Evolutionary conservation across 1,139 yeast species (phyloP).

Genomic region (Nakaseomyces kungkrabaensis): DNA sequence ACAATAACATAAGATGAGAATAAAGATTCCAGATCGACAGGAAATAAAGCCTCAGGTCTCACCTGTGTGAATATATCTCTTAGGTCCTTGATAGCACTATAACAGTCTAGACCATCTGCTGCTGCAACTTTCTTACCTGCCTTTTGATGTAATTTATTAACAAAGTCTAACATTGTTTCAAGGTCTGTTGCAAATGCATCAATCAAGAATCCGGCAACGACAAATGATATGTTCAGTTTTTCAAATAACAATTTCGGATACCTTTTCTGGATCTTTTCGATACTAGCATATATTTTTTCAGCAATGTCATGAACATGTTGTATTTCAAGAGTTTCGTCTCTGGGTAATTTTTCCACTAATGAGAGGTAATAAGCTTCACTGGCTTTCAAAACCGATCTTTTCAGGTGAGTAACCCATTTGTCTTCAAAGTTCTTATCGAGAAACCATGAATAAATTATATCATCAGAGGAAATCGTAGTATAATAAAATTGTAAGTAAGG

Average conservation of each 20-base stretch:
- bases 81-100: slow-evolving; percentile 46
- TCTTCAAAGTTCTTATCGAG: slow-evolving; percentile 22
- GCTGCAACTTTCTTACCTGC: slow-evolving; percentile 37
- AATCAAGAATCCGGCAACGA: slow-evolving; percentile 48
- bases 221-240: slow-evolving; percentile 43
- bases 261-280: slow-evolving; percentile 46
- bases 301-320: slow-evolving; percentile 53
- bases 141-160: slow-evolving; percentile 15
- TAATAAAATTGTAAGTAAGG: slow-evolving; percentile 45
- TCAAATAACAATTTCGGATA: slow-evolving; percentile 57
- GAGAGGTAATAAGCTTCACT: slow-evolving; percentile 55
- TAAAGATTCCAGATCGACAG: slow-evolving; percentile 48
- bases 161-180: slow-evolving; percentile 1
- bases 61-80: slow-evolving; percentile 48
- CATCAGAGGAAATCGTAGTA: slow-evolving; percentile 43
- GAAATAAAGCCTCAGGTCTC: slow-evolving; percentile 33
- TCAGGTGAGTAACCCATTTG: slow-evolving; percentile 46
- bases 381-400: slow-evolving; percentile 38
- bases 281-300: slow-evolving; percentile 43
- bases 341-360: slow-evolving; percentile 48
- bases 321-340: slow-evolving; percentile 50
- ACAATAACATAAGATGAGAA: slow-evolving; percentile 49
- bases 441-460: slow-evolving; percentile 30
- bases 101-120: slow-evolving; percentile 54
- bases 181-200: slow-evolving; percentile 40